A percentile compares a stretch with the other conserved stretches of the same genome.
Evolutionary conservation across 345 rosid species (phyloP).

Genomic region (Gossypium thurberi): DNA sequence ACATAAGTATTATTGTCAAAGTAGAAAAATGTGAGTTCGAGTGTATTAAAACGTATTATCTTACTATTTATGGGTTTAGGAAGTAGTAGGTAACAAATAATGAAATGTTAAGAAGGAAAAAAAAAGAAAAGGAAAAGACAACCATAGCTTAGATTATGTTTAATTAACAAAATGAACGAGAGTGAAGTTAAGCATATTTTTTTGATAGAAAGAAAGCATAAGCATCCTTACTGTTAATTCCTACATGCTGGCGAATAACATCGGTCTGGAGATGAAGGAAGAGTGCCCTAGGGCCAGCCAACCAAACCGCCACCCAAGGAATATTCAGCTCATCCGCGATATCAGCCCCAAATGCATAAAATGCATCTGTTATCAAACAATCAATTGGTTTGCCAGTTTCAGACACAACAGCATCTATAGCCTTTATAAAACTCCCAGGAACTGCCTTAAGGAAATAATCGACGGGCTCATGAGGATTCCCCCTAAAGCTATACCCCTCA

Average conservation of each 20-base stretch:
- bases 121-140: too few relatives aligned
- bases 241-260: slow-evolving; percentile 21
- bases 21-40: rapidly evolving
- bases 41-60: too few relatives aligned
- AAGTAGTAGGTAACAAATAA: too few relatives aligned
- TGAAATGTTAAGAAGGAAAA: too few relatives aligned
- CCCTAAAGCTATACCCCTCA: slow-evolving; percentile 14
- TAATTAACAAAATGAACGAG: too few relatives aligned
- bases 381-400: not conserved
- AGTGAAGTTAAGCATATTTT: too few relatives aligned
- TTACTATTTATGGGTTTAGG: too few relatives aligned
- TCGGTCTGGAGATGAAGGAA: slow-evolving; percentile 35
- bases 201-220: too few relatives aligned
- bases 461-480: slow-evolving; percentile 30
- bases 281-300: slow-evolving; percentile 37
- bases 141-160: too few relatives aligned
- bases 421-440: slow-evolving; percentile 30
- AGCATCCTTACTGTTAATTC: slow-evolving; percentile 15
- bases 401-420: slow-evolving; percentile 20
- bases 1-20: too few relatives aligned
- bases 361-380: slow-evolving; percentile 8
- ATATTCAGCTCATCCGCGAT: slow-evolving; percentile 30
- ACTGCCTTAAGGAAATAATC: slow-evolving; percentile 26
- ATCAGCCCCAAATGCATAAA: slow-evolving; percentile 43
- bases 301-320: slow-evolving; percentile 46